Conservation (phyloP, 1,284 basidiomycete species). For the Clitocybe nebularis region DNA sequence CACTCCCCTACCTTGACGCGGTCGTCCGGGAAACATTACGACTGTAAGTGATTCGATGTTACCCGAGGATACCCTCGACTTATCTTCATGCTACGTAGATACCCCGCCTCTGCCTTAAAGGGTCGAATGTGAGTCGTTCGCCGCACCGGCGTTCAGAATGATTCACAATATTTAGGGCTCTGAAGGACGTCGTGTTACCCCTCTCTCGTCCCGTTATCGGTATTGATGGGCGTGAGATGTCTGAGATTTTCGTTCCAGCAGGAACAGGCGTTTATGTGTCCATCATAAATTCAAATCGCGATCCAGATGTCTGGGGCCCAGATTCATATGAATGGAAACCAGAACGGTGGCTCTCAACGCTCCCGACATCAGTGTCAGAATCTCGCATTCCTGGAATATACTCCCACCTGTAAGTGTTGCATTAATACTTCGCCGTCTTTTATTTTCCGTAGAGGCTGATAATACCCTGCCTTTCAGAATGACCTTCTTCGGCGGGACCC, state of each 20-base stretch:
- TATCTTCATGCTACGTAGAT: constrained; percentile 8
- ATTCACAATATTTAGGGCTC: not conserved
- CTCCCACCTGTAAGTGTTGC: constrained; percentile 16
- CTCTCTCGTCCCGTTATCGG: constrained; percentile 20
- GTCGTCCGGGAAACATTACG: constrained; percentile 31
- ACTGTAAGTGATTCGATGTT: constrained; percentile 21
- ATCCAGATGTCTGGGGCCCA: constrained; percentile 28
- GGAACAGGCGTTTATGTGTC: constrained; percentile 24
- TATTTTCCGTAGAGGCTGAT: not conserved
- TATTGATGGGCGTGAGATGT: constrained; percentile 22
- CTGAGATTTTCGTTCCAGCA: constrained; percentile 22
- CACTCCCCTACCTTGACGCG: constrained; percentile 30
- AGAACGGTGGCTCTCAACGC: constrained; percentile 29
- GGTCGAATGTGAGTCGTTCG: constrained; percentile 2
- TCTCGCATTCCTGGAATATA: constrained; percentile 14
- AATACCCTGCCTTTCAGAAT: constrained; percentile 5
- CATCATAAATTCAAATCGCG: constrained; percentile 24
- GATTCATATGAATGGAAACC: constrained; percentile 34
- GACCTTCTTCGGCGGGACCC: constrained; percentile 10
- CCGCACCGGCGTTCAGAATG: not conserved
- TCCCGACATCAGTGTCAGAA: constrained; percentile 18
- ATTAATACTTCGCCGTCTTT: too few species aligned
- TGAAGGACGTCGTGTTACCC: constrained; percentile 20
- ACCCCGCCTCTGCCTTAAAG: constrained; percentile 15
- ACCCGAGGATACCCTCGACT: not conserved